These are phyloP conservation scores for Pinus albicaulis DNA, from an alignment of 75 land plant species.

Conservation along the genomic window DNA sequence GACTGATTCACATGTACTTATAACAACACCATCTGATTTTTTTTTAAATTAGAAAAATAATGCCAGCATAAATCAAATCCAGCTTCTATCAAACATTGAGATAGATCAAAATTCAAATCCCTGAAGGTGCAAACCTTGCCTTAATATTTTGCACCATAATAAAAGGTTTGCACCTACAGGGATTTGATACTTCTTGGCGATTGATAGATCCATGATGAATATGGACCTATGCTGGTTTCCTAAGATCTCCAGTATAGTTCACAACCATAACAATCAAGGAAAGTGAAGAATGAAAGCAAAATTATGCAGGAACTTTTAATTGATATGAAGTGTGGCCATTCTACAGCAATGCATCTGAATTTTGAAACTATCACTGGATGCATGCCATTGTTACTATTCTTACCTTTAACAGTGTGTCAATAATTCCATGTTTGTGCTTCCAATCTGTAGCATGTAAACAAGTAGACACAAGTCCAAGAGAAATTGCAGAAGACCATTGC, in stretches of 20 bases:
- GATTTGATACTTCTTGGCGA: too few relatives aligned
- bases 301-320: neutral
- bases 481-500: conserved; percentile 83
- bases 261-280: neutral
- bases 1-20: too few relatives aligned
- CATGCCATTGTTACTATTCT: neutral
- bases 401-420: conserved; percentile 56
- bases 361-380: neutral
- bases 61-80: too few relatives aligned
- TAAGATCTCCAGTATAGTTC: neutral
- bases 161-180: too few relatives aligned
- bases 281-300: neutral
- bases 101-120: too few relatives aligned
- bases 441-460: conserved; percentile 57
- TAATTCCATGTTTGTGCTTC: conserved; percentile 34
- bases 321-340: neutral
- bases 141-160: too few relatives aligned
- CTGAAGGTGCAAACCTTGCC: too few relatives aligned
- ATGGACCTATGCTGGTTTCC: neutral
- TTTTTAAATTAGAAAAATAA: too few relatives aligned
- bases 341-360: neutral
- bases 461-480: conserved; percentile 62
- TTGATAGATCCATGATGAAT: too few relatives aligned
- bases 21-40: too few relatives aligned
- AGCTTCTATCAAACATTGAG: too few relatives aligned